phyloP scores from a whole-genome alignment of 352 stramenopile genomes.

The Phytophthora crassamura region DNA sequence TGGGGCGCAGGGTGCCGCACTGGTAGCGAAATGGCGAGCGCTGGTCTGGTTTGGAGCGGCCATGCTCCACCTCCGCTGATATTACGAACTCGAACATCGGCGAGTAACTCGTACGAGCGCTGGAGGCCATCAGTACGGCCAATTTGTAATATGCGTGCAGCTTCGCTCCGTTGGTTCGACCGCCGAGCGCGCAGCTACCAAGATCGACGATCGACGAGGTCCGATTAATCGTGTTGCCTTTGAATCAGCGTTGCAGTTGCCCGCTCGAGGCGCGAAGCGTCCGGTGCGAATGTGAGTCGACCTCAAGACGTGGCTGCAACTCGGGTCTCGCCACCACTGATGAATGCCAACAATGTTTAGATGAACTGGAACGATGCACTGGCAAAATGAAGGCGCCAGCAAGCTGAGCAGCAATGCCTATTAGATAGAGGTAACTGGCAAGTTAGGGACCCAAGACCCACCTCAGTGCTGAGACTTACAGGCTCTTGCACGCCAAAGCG shows the following conservation, averaged over 20 bases:
- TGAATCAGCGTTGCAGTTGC: conserved; percentile 11
- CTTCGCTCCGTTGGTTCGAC: no score
- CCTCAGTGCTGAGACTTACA: not conserved
- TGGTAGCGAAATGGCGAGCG: conserved; percentile 6
- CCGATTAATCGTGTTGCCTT: not conserved
- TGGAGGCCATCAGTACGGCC: not conserved
- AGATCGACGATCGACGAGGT: conserved; percentile 1
- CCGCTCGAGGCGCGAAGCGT: not conserved
- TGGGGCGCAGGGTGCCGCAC: not conserved
- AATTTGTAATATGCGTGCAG: not conserved
- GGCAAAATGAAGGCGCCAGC: conserved; percentile 4
- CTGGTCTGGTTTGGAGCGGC: conserved; percentile 1
- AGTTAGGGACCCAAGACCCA: conserved; percentile 6
- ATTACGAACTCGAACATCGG: not conserved
- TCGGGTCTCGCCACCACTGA: not conserved
- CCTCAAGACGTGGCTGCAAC: not conserved
- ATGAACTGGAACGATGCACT: not conserved
- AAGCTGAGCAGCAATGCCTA: not conserved
- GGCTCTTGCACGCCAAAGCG: conserved; percentile 1
- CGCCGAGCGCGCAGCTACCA: not conserved
- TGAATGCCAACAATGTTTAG: no score
- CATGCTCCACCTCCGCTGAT: conserved; percentile 6
- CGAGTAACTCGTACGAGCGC: not conserved
- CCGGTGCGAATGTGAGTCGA: not conserved
- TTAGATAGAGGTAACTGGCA: not conserved